These are phyloP conservation scores for Exsudoporus frostii DNA, from an alignment of 768 basidiomycete species.

Conservation along the genomic window DNA sequence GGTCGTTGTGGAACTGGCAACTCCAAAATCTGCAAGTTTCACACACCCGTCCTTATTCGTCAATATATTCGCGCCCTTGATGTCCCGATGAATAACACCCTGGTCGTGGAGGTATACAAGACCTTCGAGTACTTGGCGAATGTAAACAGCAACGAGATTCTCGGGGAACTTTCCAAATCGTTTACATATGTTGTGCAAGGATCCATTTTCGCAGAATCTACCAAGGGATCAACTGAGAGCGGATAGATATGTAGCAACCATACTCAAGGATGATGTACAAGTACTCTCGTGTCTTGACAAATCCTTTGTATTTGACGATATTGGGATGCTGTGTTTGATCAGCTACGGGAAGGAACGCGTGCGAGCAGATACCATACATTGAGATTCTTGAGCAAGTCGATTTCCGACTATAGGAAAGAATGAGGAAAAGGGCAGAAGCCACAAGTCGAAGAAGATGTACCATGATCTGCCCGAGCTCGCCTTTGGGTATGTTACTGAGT, in stretches of 20 bases:
- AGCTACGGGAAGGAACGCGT: conserved; percentile 2
- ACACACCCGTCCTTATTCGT: conserved; percentile 99
- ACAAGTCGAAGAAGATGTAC: conserved; percentile 36
- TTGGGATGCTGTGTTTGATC: conserved; percentile 71
- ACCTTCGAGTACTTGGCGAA: conserved; percentile 93
- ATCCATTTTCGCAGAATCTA: conserved; percentile 97
- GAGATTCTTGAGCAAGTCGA: conserved; percentile 94
- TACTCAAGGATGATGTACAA: conserved; percentile 97
- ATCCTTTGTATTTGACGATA: conserved; percentile 99
- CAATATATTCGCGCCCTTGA: conserved; percentile 98
- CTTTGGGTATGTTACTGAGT: conserved; percentile 88
- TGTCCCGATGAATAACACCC: conserved; percentile 98
- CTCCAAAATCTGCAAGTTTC: conserved; percentile 99
- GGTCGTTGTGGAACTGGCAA: conserved; percentile 76
- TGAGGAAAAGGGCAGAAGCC: conserved; percentile 6
- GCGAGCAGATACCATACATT: conserved; percentile 54
- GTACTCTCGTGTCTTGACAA: conserved; percentile 90
- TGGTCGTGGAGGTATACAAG: conserved; percentile 97
- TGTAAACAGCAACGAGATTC: conserved; percentile 92
- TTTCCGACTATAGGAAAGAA: conserved; percentile 69
- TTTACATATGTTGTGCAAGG: conserved; percentile 91
- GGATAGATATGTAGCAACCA: conserved; percentile 23
- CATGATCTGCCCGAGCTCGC: conserved; percentile 97
- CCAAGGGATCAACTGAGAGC: conserved; percentile 5
- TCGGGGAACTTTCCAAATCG: conserved; percentile 99